Conservation (phyloP, 2,329 filamentous ascomycete species). For the Blastomyces parvus region DNA sequence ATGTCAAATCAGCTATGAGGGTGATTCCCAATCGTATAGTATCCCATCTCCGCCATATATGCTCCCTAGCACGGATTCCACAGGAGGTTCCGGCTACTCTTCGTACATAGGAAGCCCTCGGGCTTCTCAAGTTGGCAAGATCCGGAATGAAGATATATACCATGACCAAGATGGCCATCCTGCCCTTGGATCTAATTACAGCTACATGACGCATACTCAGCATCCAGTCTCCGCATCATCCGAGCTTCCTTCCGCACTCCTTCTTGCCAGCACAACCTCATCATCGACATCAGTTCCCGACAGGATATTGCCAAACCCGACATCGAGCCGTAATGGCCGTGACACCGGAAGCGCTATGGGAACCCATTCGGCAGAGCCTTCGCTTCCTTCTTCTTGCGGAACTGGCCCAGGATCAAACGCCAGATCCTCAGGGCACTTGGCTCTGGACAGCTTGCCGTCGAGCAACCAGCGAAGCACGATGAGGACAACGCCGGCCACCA, state of each 20-base stretch:
- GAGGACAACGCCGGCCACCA: conserved; percentile 15
- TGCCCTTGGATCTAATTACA: conserved; percentile 21
- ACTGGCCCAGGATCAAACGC: conserved; percentile 13
- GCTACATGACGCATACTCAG: conserved; percentile 24
- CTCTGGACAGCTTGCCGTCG: conserved; percentile 12
- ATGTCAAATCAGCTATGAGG: conserved; percentile 27
- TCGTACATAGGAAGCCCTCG: conserved; percentile 25
- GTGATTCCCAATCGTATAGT: conserved; percentile 27
- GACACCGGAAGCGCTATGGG: conserved; percentile 11
- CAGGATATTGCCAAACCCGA: conserved; percentile 30
- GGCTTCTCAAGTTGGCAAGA: conserved; percentile 18
- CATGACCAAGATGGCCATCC: conserved; percentile 23
- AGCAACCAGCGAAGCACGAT: conserved; percentile 17
- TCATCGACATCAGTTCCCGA: conserved; percentile 22
- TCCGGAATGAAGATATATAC: conserved; percentile 21
- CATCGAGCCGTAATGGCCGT: conserved; percentile 19
- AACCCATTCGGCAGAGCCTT: conserved; percentile 11
- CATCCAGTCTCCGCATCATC: conserved; percentile 20
- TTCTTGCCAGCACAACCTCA: conserved; percentile 18
- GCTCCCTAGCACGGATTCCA: conserved; percentile 26
- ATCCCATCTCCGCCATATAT: conserved; percentile 29
- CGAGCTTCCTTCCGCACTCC: conserved; percentile 22
- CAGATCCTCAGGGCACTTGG: conserved; percentile 17
- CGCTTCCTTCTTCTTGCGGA: conserved; percentile 16
- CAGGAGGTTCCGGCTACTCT: conserved; percentile 16